Conservation (phyloP, 345 rosid species). For the Eucalyptus grandis region DNA sequence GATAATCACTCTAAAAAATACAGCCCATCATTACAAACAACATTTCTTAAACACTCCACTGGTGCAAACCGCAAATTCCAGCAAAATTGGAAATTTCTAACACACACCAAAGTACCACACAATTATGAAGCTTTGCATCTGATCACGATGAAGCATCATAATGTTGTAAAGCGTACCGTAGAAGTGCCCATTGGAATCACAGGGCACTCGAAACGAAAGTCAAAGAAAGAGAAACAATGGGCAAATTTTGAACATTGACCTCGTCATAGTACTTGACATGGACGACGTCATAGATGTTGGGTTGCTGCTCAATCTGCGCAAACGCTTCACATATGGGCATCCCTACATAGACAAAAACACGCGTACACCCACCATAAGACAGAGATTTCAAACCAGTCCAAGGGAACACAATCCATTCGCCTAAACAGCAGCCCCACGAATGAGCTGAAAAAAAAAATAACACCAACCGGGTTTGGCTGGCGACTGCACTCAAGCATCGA, state of each 20-base stretch:
- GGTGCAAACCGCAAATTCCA: neutral
- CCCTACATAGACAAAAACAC: constrained; percentile 22
- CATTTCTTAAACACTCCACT: neutral
- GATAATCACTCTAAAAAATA: neutral
- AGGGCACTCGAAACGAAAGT: neutral
- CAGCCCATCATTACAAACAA: neutral
- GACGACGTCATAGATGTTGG: constrained; percentile 88
- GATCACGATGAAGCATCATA: neutral
- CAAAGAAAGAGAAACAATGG: neutral
- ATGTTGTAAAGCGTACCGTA: neutral
- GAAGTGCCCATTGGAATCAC: neutral
- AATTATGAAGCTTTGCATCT: neutral
- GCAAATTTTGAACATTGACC: constrained; percentile 25
- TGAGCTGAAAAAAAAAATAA: neutral
- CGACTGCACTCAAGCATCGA: neutral
- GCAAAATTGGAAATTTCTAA: neutral
- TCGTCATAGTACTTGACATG: constrained; percentile 88
- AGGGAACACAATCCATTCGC: neutral
- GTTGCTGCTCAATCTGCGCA: constrained; percentile 87
- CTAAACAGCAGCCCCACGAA: neutral
- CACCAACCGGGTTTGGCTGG: neutral
- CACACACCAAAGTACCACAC: neutral
- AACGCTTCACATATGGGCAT: constrained; percentile 96
- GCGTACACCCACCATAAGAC: neutral
- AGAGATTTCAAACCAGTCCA: neutral